Percentiles rank a stretch among this genome's conserved stretches.
These are phyloP conservation scores for Candida loeiensis DNA, from an alignment of 805 yeast species.

Conservation along the genomic window DNA sequence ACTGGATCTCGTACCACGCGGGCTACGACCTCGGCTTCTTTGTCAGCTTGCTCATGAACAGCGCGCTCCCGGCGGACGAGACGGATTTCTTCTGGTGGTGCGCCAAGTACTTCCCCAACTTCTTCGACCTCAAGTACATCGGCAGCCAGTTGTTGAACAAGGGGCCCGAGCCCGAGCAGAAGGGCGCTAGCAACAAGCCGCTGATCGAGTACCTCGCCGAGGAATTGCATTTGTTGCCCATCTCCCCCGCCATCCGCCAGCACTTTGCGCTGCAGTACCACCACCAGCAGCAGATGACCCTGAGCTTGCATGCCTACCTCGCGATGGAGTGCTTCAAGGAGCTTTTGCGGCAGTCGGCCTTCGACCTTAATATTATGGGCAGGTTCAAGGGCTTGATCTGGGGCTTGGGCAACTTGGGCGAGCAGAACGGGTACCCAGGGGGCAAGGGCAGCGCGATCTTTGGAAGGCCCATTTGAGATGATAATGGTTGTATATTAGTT, in stretches of 20 bases:
- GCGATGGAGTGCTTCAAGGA: constrained; percentile 66
- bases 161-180: constrained; percentile 13
- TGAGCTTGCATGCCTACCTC: constrained; percentile 60
- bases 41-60: constrained; percentile 69
- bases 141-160: constrained; percentile 36
- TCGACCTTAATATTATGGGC: constrained; percentile 19
- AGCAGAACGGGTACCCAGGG: constrained; percentile 6
- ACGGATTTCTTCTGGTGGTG: constrained; percentile 74
- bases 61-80: constrained; percentile 74
- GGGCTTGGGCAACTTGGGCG: constrained; percentile 40
- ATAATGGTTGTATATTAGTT: neutral
- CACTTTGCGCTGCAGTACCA: constrained; percentile 21
- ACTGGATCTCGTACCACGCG: constrained; percentile 89
- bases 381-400: constrained; percentile 50
- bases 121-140: constrained; percentile 72
- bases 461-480: constrained; percentile 23
- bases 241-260: constrained; percentile 45
- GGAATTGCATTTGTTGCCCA: constrained; percentile 60
- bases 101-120: constrained; percentile 69
- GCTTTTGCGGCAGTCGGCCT: constrained; percentile 32
- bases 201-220: constrained; percentile 65
- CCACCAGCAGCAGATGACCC: constrained; percentile 35
- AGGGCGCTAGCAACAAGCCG: constrained; percentile 31
- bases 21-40: constrained; percentile 95
- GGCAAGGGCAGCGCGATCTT: constrained; percentile 24